Evolutionary conservation across 2,329 filamentous ascomycete species (phyloP).

Genomic region (Sporothrix protearum): DNA sequence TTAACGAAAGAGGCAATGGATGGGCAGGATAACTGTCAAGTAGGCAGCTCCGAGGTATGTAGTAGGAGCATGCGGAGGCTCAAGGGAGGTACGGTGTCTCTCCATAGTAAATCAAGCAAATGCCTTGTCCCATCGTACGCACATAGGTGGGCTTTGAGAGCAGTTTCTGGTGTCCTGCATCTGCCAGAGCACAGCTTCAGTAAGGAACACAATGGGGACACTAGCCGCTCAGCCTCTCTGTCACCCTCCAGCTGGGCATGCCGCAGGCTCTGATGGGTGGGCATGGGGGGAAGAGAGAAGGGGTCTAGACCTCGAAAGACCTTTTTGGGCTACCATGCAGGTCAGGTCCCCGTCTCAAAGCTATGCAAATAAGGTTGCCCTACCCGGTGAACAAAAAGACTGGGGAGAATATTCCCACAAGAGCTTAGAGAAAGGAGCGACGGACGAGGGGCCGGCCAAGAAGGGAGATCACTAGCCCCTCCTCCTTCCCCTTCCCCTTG

Average conservation of each 20-base stretch:
- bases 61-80: no score
- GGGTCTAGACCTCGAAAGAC: conserved; percentile 18
- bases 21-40: not conserved
- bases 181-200: not conserved
- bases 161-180: not conserved
- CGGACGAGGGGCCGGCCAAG: not conserved
- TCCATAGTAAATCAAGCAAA: not conserved
- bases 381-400: not conserved
- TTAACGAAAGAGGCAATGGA: not conserved
- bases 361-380: conserved; percentile 19
- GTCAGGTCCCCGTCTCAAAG: not conserved
- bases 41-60: not conserved
- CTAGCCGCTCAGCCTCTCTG: conserved; percentile 1
- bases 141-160: not conserved
- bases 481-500: not conserved
- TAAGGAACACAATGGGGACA: not conserved
- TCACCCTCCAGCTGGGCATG: not conserved
- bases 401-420: conserved; percentile 6
- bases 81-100: no score
- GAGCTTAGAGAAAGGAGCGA: not conserved
- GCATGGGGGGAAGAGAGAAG: not conserved
- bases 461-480: conserved; percentile 2
- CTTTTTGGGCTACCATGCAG: conserved; percentile 5
- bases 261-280: not conserved
- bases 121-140: no score